Conservation (phyloP, 2,329 filamentous ascomycete genomes). For the Akanthomyces lecanii region DNA sequence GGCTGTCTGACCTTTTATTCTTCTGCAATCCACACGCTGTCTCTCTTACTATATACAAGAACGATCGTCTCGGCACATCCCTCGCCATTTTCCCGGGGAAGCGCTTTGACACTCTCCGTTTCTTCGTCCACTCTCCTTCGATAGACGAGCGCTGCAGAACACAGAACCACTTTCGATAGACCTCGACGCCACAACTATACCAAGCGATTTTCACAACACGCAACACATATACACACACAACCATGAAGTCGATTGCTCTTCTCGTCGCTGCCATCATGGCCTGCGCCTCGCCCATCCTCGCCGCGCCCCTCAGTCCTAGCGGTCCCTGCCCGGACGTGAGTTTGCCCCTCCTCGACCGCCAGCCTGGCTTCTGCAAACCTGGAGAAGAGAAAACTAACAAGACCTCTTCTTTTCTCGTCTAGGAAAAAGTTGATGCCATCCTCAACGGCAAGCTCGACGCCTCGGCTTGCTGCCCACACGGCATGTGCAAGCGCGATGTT, state of each 20-base stretch:
- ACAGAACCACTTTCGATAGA: not conserved
- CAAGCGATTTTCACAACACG: not conserved
- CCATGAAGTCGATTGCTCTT: constrained; percentile 24
- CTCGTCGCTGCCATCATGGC: constrained; percentile 19
- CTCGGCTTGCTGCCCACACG: constrained; percentile 53
- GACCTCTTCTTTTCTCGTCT: not conserved
- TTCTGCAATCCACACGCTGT: not conserved
- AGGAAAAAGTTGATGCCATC: constrained; percentile 39
- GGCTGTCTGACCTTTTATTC: not conserved
- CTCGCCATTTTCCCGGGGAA: not conserved
- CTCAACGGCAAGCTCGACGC: constrained; percentile 44
- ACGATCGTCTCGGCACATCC: constrained; percentile 1
- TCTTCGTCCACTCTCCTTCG: not conserved
- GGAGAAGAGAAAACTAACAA: not conserved
- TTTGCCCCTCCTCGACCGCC: not conserved
- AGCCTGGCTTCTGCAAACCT: not conserved
- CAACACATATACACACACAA: not conserved
- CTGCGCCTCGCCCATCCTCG: constrained; percentile 8
- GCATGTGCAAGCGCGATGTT: constrained; percentile 47
- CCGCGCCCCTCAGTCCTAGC: constrained; percentile 26
- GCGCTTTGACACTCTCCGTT: not conserved
- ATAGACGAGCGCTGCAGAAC: no score
- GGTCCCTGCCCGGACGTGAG: constrained; percentile 34
- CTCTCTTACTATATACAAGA: not conserved
- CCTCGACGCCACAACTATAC: not conserved